Percentiles rank a stretch among this genome's conserved stretches.
Evolutionary conservation across 177 flowering plant genomes (phyloP).

Genomic region (Vitis hybrid): DNA sequence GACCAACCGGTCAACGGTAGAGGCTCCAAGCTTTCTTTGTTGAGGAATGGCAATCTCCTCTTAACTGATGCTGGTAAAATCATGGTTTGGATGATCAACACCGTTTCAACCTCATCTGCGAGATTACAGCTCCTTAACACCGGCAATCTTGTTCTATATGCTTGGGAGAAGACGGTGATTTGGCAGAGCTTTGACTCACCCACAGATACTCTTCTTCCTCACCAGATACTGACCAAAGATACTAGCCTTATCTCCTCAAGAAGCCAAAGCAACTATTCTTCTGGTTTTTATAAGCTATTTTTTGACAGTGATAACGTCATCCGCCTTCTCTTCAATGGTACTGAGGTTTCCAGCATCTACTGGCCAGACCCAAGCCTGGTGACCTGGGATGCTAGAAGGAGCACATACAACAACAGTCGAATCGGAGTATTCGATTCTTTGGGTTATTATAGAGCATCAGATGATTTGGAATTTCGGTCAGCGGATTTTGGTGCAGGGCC

Average conservation of each 20-base stretch:
- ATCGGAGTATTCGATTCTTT: slow-evolving; percentile 2
- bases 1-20: slow-evolving; percentile 30
- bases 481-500: neutral
- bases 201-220: slow-evolving; percentile 12
- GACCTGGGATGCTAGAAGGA: neutral
- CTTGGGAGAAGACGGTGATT: neutral
- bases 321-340: neutral
- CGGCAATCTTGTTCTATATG: slow-evolving; percentile 11
- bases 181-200: slow-evolving; percentile 16
- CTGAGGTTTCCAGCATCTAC: neutral
- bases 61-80: slow-evolving; percentile 11
- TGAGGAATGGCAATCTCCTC: slow-evolving; percentile 17
- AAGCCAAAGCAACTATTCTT: slow-evolving; percentile 11
- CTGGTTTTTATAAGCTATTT: slow-evolving; percentile 11
- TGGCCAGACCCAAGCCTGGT: slow-evolving; percentile 1
- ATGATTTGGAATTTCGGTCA: neutral
- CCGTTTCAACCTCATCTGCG: neutral
- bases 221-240: slow-evolving; percentile 4
- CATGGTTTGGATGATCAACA: neutral
- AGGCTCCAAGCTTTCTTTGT: slow-evolving; percentile 11
- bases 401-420: neutral
- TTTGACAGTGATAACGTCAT: slow-evolving; percentile 8
- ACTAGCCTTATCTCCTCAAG: slow-evolving; percentile 6
- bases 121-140: slow-evolving; percentile 1
- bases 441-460: neutral